A percentile compares a stretch with the other conserved stretches of the same genome.
phyloP scores from a whole-genome alignment of 768 basidiomycete species.

The Boletus insuetus region DNA sequence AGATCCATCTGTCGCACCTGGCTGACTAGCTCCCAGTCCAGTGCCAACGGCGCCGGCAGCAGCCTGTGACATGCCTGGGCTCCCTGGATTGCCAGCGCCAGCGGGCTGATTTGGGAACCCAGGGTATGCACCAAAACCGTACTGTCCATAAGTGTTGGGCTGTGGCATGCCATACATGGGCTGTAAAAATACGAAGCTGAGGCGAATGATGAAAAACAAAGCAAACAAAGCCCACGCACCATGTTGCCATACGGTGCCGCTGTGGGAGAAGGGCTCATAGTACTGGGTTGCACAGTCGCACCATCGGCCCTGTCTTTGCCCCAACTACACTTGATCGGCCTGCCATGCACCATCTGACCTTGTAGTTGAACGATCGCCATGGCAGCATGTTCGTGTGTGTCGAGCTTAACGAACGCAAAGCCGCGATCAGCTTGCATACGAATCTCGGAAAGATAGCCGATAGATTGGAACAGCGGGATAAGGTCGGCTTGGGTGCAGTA shows the following conservation, averaged over 20 bases:
- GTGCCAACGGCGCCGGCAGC: conserved; percentile 53
- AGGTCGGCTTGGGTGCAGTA: conserved; percentile 97
- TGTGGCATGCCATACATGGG: conserved; percentile 92
- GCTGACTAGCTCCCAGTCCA: too few relatives aligned
- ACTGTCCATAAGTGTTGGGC: conserved; percentile 69
- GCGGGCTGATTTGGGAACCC: conserved; percentile 63
- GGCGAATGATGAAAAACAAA: background rate
- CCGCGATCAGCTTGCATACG: conserved; percentile 99
- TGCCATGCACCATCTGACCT: conserved; percentile 94
- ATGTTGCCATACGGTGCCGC: conserved; percentile 73
- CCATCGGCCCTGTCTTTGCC: conserved; percentile 91
- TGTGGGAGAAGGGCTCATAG: conserved; percentile 61
- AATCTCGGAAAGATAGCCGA: conserved; percentile 97
- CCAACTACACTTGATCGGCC: conserved; percentile 99
- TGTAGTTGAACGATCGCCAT: conserved; percentile 97
- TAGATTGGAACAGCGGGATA: conserved; percentile 96
- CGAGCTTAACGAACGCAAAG: conserved; percentile 98
- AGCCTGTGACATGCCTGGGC: conserved; percentile 53
- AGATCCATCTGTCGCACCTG: too few relatives aligned
- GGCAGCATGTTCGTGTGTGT: conserved; percentile 97
- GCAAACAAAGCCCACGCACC: conserved; percentile 39
- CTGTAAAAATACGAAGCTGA: conserved; percentile 33
- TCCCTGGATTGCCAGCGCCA: conserved; percentile 45
- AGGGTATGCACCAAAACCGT: conserved; percentile 72
- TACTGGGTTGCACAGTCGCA: conserved; percentile 46